phyloP scores from a whole-genome alignment of 177 flowering plant species.

The Telopea speciosissima region DNA sequence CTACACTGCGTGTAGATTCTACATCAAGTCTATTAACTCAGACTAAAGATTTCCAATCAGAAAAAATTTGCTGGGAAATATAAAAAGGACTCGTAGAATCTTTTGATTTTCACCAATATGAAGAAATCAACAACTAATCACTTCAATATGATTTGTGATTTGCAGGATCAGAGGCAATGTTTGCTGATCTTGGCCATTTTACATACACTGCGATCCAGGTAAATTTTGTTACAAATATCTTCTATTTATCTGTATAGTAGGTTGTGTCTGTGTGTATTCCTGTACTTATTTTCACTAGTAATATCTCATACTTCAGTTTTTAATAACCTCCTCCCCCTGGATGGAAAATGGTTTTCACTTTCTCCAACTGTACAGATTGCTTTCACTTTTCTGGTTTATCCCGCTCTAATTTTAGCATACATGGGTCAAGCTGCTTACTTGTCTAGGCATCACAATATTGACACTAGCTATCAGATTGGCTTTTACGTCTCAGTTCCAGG shows the following conservation, averaged over 20 bases:
- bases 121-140: background rate
- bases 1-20: background rate
- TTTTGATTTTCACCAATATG: background rate
- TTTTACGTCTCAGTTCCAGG: slow-evolving; percentile 94
- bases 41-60: background rate
- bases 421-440: slow-evolving; percentile 98
- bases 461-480: slow-evolving; percentile 43
- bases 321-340: too few relatives aligned
- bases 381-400: slow-evolving; percentile 85
- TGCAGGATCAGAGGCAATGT: slow-evolving; percentile 98
- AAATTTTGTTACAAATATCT: background rate
- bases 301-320: background rate
- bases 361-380: slow-evolving; percentile 55
- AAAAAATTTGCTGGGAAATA: background rate
- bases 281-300: background rate
- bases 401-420: slow-evolving; percentile 85
- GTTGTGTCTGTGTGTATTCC: background rate
- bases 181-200: slow-evolving; percentile 98
- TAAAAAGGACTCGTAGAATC: background rate
- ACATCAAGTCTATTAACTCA: background rate
- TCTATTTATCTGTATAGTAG: background rate
- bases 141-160: background rate
- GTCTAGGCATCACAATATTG: slow-evolving; percentile 58
- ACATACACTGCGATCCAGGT: slow-evolving; percentile 87
- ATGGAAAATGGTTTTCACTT: background rate